A percentile compares a stretch with the other conserved stretches of the same genome.
Evolutionary conservation across 2,329 filamentous ascomycete genomes (phyloP).

Genomic region (Curvularia sp.): DNA sequence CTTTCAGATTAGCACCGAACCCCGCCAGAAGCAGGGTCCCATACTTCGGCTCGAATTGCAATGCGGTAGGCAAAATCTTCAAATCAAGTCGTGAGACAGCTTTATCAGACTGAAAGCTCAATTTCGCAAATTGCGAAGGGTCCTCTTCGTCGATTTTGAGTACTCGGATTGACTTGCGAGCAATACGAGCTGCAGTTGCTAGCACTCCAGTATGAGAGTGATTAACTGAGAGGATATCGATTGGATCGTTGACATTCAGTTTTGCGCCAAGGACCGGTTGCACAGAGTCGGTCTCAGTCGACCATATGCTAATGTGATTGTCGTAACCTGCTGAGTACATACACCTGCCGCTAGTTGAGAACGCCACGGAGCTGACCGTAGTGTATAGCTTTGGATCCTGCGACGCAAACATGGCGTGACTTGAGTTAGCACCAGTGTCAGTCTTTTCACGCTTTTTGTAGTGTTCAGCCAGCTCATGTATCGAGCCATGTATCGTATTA

Average conservation of each 20-base stretch:
- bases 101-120: slow-evolving; percentile 41
- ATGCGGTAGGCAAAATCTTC: slow-evolving; percentile 41
- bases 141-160: slow-evolving; percentile 32
- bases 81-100: slow-evolving; percentile 38
- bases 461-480: slow-evolving; percentile 64
- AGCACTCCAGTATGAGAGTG: slow-evolving; percentile 36
- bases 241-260: slow-evolving; percentile 56
- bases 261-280: slow-evolving; percentile 30
- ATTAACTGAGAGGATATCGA: slow-evolving; percentile 61
- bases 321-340: slow-evolving; percentile 66
- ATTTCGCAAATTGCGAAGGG: slow-evolving; percentile 11
- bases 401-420: slow-evolving; percentile 55
- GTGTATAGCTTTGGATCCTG: slow-evolving; percentile 63
- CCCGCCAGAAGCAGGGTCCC: slow-evolving; percentile 61
- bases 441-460: slow-evolving; percentile 53
- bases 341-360: slow-evolving; percentile 55
- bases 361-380: slow-evolving; percentile 64
- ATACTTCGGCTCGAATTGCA: slow-evolving; percentile 42
- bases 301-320: slow-evolving; percentile 55
- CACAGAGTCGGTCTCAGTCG: slow-evolving; percentile 39
- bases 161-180: slow-evolving; percentile 47
- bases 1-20: slow-evolving; percentile 55
- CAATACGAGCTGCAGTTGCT: slow-evolving; percentile 59
- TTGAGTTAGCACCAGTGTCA: slow-evolving; percentile 52
- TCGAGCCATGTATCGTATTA: slow-evolving; percentile 49